Evolutionary conservation across 208 protist species (phyloP).

Genomic region (Acanthamoeba lenticulata): DNA sequence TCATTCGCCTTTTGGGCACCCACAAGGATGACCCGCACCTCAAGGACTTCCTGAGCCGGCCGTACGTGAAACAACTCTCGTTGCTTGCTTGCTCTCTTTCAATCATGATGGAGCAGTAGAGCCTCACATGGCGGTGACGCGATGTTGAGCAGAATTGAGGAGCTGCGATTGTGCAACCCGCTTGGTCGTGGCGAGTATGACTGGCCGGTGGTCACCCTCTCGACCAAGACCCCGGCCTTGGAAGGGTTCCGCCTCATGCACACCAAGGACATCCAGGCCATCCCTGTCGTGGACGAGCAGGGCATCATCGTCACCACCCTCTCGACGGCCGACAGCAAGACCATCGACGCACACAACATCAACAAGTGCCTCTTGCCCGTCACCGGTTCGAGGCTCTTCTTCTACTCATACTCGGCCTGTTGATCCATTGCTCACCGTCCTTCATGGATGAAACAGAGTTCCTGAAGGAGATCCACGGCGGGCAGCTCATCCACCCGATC

Average conservation of each 20-base stretch:
- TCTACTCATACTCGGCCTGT: not conserved
- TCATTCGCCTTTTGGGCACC: constrained; percentile 1
- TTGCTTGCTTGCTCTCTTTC: not conserved
- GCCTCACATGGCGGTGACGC: no score
- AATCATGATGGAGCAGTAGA: no score
- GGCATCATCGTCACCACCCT: constrained; percentile 50
- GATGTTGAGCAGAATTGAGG: not conserved
- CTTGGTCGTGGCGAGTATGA: not conserved
- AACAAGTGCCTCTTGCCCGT: not conserved
- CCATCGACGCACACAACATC: constrained; percentile 10
- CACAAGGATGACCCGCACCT: not conserved
- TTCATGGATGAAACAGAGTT: not conserved
- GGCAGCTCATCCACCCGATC: constrained; percentile 17
- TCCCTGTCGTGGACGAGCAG: constrained; percentile 7
- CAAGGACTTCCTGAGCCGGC: not conserved
- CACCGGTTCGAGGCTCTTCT: not conserved
- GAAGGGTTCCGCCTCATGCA: constrained; percentile 45
- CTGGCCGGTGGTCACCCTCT: not conserved
- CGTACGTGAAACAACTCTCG: not conserved
- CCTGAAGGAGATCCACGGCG: constrained; percentile 45
- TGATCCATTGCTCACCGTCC: no score
- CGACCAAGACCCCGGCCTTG: not conserved
- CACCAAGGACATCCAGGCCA: constrained; percentile 39
- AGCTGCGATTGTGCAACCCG: constrained; percentile 16
- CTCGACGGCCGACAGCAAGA: not conserved